phyloP scores from a whole-genome alignment of 306 rosid species.

The Rubus parviflorus region DNA sequence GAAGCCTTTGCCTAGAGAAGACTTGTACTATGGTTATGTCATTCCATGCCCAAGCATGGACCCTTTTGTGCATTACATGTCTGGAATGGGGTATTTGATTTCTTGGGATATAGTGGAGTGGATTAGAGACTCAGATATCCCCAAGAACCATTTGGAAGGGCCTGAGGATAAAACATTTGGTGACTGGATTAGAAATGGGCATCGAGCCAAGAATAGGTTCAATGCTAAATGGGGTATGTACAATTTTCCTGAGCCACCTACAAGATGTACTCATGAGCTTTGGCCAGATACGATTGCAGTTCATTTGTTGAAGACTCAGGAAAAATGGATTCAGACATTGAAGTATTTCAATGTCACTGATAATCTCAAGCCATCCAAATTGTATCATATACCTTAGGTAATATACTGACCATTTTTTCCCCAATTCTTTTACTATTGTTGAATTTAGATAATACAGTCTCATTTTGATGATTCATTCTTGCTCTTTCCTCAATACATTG shows the following conservation, averaged over 20 bases:
- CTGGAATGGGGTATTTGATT: constrained; percentile 92
- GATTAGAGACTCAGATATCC: constrained; percentile 74
- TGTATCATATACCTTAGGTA: constrained; percentile 64
- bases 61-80: constrained; percentile 83
- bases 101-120: constrained; percentile 94
- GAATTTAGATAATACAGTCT: neutral
- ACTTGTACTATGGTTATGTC: constrained; percentile 85
- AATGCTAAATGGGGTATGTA: constrained; percentile 98
- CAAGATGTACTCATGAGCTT: constrained; percentile 77
- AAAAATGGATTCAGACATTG: constrained; percentile 75
- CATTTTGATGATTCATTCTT: constrained; percentile 15
- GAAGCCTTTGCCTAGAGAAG: constrained; percentile 63
- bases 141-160: constrained; percentile 65
- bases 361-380: constrained; percentile 61
- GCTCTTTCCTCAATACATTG: neutral
- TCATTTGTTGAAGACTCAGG: constrained; percentile 90
- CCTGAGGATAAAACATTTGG: constrained; percentile 88
- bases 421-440: constrained; percentile 2
- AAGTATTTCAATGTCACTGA: constrained; percentile 65
- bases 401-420: neutral
- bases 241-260: constrained; percentile 77
- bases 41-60: constrained; percentile 96
- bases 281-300: constrained; percentile 79
- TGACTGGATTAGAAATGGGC: constrained; percentile 69
- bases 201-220: constrained; percentile 59